Base-by-base conservation (phyloP, 2,329 filamentous ascomycete species). In the Beauveria sp. region DNA sequence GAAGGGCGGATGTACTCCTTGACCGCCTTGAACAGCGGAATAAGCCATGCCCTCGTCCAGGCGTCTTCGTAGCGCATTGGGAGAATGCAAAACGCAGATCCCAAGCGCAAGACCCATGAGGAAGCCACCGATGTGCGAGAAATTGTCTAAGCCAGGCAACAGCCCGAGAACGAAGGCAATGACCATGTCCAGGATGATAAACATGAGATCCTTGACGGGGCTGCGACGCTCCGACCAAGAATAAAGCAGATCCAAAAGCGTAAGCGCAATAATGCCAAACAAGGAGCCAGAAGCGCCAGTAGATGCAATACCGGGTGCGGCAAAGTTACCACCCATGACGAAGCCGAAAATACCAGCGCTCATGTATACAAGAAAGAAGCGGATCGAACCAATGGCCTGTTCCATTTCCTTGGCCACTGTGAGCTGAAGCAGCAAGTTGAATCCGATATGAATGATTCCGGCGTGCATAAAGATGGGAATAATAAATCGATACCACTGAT, bases 401-500 rank as follows among this genome's bases (percentile, higher is more conserved):
- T 99, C 94, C 85, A 99, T 96, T 68, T 99, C 94, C 46, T 89
- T 87, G 34, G 89, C 94, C 60, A 97, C 84, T 0, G 91, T 96
- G 69, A 97, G 76, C 73, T 99, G 94, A 24, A 97, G 82, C 8
- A 97, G 81, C 75, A 99, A 81, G 75, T 99, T 99, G 81, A 97
- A 97, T 18, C 86, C 90, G 62, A 99, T 97, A 71, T 99, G 94
- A 64, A 99, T 88, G 61, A 99, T 76, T 16, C 94, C 94, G 1
- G 91, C 92, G 70, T 99, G 94, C 68, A 99, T 79, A 77, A 99
- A 99, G 64, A 99, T 97, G 44, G 94, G 93, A 2, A 88, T 78
- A 70, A 99, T 97, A 77, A 99, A 97, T 63, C 94, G 89, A 76
- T 84, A 99, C 94, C 94, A 99, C 73, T 99, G 94, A 71, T 97